Evolutionary conservation across 768 basidiomycete genomes (phyloP).

Genomic region (Neoboletus magnificus): DNA sequence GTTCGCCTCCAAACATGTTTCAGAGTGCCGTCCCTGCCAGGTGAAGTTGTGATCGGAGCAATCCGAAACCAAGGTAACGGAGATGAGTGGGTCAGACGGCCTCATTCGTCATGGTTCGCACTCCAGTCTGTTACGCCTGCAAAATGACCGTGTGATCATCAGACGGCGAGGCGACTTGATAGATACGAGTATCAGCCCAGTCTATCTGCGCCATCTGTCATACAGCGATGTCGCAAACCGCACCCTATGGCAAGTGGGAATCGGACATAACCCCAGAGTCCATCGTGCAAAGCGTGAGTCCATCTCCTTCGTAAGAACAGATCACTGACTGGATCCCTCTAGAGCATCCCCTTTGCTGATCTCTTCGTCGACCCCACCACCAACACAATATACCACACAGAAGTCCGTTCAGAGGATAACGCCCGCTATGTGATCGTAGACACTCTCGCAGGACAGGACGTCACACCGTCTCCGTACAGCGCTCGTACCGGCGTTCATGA

Average conservation of each 20-base stretch:
- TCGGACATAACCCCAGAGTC: constrained; percentile 54
- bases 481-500: constrained; percentile 61
- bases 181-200: not conserved
- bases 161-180: not conserved
- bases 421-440: constrained; percentile 58
- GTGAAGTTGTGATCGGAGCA: not conserved
- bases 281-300: constrained; percentile 44
- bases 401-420: constrained; percentile 54
- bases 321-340: not conserved
- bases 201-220: not conserved
- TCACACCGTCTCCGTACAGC: constrained; percentile 54
- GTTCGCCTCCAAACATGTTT: not conserved
- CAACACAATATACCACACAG: constrained; percentile 50
- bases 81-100: not conserved
- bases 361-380: constrained; percentile 52
- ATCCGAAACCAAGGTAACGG: no score
- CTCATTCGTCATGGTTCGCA: no score
- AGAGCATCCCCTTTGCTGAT: constrained; percentile 37
- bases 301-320: constrained; percentile 3
- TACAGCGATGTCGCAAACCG: constrained; percentile 23
- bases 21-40: not conserved
- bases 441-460: constrained; percentile 43
- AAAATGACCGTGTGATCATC: not conserved
- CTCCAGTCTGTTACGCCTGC: not conserved
- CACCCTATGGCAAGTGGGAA: constrained; percentile 62